A percentile compares a stretch with the other conserved stretches of the same genome.
phyloP scores from a whole-genome alignment of 2,329 filamentous ascomycete genomes.

The Penicillium sp. region DNA sequence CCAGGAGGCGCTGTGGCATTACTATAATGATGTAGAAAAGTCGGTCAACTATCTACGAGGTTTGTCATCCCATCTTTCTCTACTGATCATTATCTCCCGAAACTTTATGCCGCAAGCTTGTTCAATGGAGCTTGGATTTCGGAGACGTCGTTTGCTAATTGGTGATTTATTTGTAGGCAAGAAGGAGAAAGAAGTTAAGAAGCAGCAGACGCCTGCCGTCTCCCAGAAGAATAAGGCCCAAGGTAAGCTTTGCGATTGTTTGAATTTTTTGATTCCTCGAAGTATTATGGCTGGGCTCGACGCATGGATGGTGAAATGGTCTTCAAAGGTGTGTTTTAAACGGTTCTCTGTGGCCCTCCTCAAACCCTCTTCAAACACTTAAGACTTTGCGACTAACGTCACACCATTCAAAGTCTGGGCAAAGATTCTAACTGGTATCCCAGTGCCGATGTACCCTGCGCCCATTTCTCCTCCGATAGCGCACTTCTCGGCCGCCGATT shows the following conservation, averaged over 20 bases:
- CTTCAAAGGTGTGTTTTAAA: conserved; percentile 12
- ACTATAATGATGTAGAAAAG: conserved; percentile 91
- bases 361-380: background rate
- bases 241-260: conserved; percentile 25
- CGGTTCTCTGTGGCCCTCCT: background rate
- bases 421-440: conserved; percentile 39
- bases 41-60: conserved; percentile 76
- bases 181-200: conserved; percentile 38
- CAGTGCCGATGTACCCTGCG: conserved; percentile 34
- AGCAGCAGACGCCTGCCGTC: conserved; percentile 27
- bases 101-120: background rate
- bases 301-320: background rate
- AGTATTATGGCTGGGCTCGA: conserved; percentile 33
- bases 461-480: conserved; percentile 24
- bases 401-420: conserved; percentile 27
- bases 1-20: conserved; percentile 89
- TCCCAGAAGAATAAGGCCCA: conserved; percentile 29
- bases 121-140: background rate
- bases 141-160: background rate
- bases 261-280: conserved; percentile 2
- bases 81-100: too few species aligned
- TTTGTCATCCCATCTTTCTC: conserved; percentile 32
- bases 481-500: conserved; percentile 53
- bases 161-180: conserved; percentile 25
- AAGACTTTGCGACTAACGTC: conserved; percentile 31